Evolutionary conservation across 768 basidiomycete genomes (phyloP), one percentile per base, ranked within the genome.

Genomic region (Mycena chlorophos): DNA sequence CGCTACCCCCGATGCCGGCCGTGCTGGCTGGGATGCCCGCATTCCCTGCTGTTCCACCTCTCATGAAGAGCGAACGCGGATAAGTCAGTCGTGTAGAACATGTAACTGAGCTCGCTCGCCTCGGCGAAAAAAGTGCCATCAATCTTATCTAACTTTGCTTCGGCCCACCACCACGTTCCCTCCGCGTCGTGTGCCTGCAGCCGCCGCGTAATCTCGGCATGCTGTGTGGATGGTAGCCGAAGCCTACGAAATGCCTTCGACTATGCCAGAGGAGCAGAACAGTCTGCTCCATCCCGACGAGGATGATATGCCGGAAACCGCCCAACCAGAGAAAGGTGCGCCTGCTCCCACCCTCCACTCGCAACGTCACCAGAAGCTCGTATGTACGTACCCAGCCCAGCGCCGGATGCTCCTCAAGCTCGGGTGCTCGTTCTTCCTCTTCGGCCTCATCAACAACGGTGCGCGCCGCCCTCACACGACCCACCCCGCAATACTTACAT

Each of bases 391-490:
- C n/a, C 28, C 45, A 64, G 65, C 64, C 37, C 68, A 72, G 39
- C 66, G 65, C 37, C 67, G 60, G 31, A 66, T 75, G 22, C 60
- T 75, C 29, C 66, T 70, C 38, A 76, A 69, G 63, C 73, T 83
- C 20, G 77, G 75, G 3, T 49, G 74, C 31, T 92, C 94, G 0
- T 97, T 96, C 78, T 93, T 94, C 71, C 74, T 94, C 34, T 96
- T 96, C 63, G 94, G 94, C 4, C 79, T 95, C 22, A 88, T 95
- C 54, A 97, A 97, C 68, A 96, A 97, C 65, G 92, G 93, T 89
- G 23, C 22, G 68, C 54, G 54, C 28, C 10, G n/a, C n/a, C 17
- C 26, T 13, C 30, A 55, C 29, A 22, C 46, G 5, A 43, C 27
- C 25, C 13, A 25, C 40, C 19, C 3, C 17, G 10, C 27, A 17